A percentile compares a stretch with the other conserved stretches of the same genome.
Evolutionary conservation across 2,329 filamentous ascomycete species (phyloP).

Genomic region (Emergomyces pasteurianus): DNA sequence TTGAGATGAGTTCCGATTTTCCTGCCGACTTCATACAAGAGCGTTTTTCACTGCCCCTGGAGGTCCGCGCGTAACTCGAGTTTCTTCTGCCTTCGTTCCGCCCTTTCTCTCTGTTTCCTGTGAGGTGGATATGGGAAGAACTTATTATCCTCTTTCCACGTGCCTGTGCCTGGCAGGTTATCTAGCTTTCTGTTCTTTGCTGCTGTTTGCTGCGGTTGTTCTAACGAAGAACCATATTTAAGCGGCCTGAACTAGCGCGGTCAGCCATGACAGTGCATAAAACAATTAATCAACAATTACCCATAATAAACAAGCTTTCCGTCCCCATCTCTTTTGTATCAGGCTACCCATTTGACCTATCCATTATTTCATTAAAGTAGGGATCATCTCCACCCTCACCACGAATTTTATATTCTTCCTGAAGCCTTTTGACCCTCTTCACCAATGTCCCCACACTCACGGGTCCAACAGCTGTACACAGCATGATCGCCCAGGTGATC

Average conservation of each 20-base stretch:
- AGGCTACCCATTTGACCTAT: too few relatives aligned
- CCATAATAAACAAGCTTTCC: too few relatives aligned
- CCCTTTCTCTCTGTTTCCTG: background rate
- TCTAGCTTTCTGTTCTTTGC: background rate
- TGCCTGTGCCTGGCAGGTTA: background rate
- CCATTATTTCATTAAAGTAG: too few relatives aligned
- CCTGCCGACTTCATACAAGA: too few relatives aligned
- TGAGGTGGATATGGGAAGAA: background rate
- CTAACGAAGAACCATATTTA: background rate
- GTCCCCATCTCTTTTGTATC: too few relatives aligned
- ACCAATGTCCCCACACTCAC: slow-evolving; percentile 39
- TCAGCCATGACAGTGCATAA: background rate
- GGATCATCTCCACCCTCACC: slow-evolving; percentile 22
- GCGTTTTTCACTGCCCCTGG: too few relatives aligned
- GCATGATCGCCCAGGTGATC: slow-evolving; percentile 43
- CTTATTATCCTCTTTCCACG: background rate
- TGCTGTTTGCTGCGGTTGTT: background rate
- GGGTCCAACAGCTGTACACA: slow-evolving; percentile 43
- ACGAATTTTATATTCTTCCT: slow-evolving; percentile 8
- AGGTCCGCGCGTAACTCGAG: background rate
- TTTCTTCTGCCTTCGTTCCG: background rate
- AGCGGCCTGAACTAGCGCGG: background rate
- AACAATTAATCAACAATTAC: too few relatives aligned
- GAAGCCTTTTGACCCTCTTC: slow-evolving; percentile 32
- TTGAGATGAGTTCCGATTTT: too few relatives aligned